Evolutionary conservation across 352 stramenopile genomes (phyloP).

Genomic region (Phytophthora sansomeana): DNA sequence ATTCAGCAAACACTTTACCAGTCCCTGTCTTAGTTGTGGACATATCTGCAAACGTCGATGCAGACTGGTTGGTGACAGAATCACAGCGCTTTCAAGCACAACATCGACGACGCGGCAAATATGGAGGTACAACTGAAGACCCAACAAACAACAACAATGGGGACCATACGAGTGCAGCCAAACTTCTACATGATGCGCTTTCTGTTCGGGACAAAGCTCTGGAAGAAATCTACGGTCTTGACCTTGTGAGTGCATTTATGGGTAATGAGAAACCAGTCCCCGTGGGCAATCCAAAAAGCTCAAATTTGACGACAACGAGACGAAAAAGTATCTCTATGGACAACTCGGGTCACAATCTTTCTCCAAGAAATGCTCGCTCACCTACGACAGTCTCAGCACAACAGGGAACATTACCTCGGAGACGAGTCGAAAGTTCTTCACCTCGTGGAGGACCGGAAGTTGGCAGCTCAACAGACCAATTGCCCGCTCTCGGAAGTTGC

Average conservation of each 20-base stretch:
- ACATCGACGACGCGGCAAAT: conserved; percentile 20
- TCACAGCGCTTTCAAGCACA: conserved; percentile 32
- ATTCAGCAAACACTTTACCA: conserved; percentile 1
- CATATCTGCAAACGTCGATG: conserved; percentile 56
- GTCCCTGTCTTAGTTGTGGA: conserved; percentile 52
- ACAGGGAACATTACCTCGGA: conserved; percentile 66
- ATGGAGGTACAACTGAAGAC: conserved; percentile 10
- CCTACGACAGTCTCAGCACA: conserved; percentile 58
- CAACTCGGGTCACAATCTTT: conserved; percentile 11
- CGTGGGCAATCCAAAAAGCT: not conserved
- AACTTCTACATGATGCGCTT: conserved; percentile 23
- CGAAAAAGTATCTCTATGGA: conserved; percentile 14
- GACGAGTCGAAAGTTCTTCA: conserved; percentile 17
- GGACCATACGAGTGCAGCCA: conserved; percentile 10
- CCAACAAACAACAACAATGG: conserved; percentile 27
- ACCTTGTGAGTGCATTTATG: conserved; percentile 59
- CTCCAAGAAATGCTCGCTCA: conserved; percentile 91
- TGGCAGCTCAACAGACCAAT: conserved; percentile 17
- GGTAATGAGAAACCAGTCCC: conserved; percentile 20
- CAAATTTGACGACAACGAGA: not conserved
- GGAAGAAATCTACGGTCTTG: conserved; percentile 69
- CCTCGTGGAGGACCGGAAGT: conserved; percentile 6
- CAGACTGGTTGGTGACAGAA: conserved; percentile 43
- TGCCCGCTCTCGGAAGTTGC: conserved; percentile 10
- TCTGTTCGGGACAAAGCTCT: conserved; percentile 39